Conservation (phyloP, 805 yeast genomes). For the Starmerella stigmatis region DNA sequence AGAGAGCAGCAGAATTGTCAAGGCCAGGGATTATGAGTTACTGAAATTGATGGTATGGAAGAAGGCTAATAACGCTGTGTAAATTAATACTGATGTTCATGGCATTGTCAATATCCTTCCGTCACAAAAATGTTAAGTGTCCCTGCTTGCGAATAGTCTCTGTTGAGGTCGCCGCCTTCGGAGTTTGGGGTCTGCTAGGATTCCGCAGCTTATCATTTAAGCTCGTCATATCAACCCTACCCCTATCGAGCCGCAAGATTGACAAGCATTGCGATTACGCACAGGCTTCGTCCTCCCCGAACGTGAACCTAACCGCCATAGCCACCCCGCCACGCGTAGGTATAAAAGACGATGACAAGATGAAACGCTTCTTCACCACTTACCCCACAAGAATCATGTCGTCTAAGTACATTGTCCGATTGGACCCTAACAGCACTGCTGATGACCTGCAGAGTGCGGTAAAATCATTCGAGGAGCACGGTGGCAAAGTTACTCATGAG, state of each 20-base stretch:
- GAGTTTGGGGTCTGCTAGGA: too few species aligned
- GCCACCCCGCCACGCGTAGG: slow-evolving; percentile 9
- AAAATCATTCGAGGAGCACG: slow-evolving; percentile 23
- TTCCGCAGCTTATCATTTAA: background rate
- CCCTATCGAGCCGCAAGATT: too few species aligned
- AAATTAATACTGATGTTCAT: too few species aligned
- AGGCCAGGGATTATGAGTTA: slow-evolving; percentile 7
- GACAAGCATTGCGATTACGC: slow-evolving; percentile 8
- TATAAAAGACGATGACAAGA: too few species aligned
- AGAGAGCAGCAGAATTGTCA: slow-evolving; percentile 4
- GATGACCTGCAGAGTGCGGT: slow-evolving; percentile 22
- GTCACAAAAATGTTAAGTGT: too few species aligned
- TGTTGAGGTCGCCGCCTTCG: too few species aligned
- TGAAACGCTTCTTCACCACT: slow-evolving; percentile 1
- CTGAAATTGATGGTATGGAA: slow-evolving; percentile 8
- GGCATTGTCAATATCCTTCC: too few species aligned
- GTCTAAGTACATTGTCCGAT: slow-evolving; percentile 21
- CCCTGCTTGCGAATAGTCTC: too few species aligned
- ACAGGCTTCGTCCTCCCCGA: background rate
- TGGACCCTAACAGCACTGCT: slow-evolving; percentile 23
- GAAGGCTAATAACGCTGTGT: background rate
- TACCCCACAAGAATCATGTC: slow-evolving; percentile 12
- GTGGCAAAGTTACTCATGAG: slow-evolving; percentile 28
- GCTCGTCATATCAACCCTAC: too few species aligned
- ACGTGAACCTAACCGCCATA: background rate